Conservation (phyloP, 176 grass and related monocot species). For the Aegilops tauschii region DNA sequence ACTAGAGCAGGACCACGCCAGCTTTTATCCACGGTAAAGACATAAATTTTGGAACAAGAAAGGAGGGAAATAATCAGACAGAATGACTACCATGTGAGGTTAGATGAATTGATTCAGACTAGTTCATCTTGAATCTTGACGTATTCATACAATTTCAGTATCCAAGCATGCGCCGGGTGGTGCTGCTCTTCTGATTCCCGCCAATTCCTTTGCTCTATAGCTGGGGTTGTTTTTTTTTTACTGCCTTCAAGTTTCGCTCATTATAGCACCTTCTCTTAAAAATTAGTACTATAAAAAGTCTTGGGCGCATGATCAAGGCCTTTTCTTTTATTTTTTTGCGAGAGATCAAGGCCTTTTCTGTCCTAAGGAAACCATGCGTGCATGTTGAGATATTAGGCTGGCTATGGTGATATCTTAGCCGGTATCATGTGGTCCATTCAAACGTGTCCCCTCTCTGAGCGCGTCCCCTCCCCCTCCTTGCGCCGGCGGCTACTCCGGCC, state of each 20-base stretch:
- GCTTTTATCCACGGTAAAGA: slow-evolving; percentile 37
- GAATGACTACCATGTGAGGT: slow-evolving; percentile 10
- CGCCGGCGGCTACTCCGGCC: too few relatives aligned
- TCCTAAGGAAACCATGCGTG: too few relatives aligned
- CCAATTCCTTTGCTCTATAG: not conserved
- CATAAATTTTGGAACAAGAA: not conserved
- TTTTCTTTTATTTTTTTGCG: too few relatives aligned
- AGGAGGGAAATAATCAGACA: not conserved
- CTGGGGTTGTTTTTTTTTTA: not conserved
- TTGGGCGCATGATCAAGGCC: not conserved
- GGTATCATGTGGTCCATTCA: too few relatives aligned
- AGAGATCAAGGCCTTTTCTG: too few relatives aligned
- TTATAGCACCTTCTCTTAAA: not conserved
- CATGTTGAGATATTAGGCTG: too few relatives aligned
- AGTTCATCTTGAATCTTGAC: not conserved
- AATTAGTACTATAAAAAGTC: too few relatives aligned
- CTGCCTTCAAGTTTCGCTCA: not conserved
- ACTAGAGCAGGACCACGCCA: slow-evolving; percentile 56
- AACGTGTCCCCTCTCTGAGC: too few relatives aligned
- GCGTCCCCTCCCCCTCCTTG: too few relatives aligned
- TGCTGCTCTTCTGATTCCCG: not conserved
- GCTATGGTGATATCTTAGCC: too few relatives aligned
- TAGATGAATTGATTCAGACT: not conserved
- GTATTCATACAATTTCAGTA: not conserved
- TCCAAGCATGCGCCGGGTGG: not conserved